Conservation (phyloP, 805 yeast genomes). For the Blastobotrys parvus region DNA sequence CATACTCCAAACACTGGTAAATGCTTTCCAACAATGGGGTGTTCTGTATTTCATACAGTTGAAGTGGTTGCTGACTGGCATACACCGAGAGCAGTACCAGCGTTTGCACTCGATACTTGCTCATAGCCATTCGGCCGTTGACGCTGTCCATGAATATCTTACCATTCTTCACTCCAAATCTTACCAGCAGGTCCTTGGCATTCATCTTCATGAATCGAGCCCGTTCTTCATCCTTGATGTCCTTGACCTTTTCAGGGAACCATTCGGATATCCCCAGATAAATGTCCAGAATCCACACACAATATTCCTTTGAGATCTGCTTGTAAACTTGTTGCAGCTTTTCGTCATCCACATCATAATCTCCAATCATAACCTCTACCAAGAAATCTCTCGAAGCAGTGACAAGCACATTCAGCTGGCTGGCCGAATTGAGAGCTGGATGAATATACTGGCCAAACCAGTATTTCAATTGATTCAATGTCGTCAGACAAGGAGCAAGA, state of each 20-base stretch:
- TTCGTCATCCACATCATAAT: conserved; percentile 16
- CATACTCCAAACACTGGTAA: conserved; percentile 34
- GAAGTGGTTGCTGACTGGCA: conserved; percentile 26
- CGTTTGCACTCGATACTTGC: conserved; percentile 32
- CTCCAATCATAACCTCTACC: conserved; percentile 21
- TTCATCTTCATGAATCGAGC: conserved; percentile 40
- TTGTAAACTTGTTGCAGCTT: conserved; percentile 10
- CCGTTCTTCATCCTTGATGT: conserved; percentile 36
- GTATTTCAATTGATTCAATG: conserved; percentile 25
- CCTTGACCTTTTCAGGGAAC: conserved; percentile 10
- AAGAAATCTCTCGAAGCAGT: conserved; percentile 27
- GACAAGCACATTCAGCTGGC: conserved; percentile 36
- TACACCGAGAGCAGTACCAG: conserved; percentile 35
- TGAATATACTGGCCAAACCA: conserved; percentile 45
- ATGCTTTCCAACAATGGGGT: conserved; percentile 33
- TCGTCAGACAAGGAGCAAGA: conserved; percentile 25
- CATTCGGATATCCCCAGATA: conserved; percentile 14
- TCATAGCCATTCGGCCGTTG: conserved; percentile 29
- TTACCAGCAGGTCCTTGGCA: conserved; percentile 33
- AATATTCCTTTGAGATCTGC: conserved; percentile 15
- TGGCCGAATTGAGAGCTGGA: conserved; percentile 54
- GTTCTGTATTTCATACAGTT: conserved; percentile 27
- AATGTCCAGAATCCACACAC: conserved; percentile 21
- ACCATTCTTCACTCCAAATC: conserved; percentile 37
- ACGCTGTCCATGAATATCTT: conserved; percentile 31